Percentiles rank a stretch among this genome's conserved stretches.
Conservation (phyloP, 2,329 filamentous ascomycete genomes). For the Trichoderma lentiforme region DNA sequence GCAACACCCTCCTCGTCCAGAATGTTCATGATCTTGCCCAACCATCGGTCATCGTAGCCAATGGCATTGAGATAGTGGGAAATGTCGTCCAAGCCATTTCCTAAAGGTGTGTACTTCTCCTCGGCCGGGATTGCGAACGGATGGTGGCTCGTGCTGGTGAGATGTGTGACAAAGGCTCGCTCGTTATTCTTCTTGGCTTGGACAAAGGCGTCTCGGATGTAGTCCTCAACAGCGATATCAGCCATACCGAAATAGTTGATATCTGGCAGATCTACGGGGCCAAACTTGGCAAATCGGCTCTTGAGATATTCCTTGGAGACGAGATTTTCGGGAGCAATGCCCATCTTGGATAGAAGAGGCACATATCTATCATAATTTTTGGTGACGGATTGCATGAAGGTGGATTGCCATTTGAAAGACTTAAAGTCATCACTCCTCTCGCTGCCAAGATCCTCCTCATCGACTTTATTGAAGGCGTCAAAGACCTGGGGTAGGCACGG, state of each 20-base stretch:
- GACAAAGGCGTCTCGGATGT: constrained; percentile 33
- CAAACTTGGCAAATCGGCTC: constrained; percentile 29
- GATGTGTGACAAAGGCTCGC: constrained; percentile 33
- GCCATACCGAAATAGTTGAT: constrained; percentile 36
- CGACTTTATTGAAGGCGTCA: constrained; percentile 31
- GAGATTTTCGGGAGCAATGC: constrained; percentile 27
- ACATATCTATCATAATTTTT: constrained; percentile 32
- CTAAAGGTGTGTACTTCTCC: constrained; percentile 28
- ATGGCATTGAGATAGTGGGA: constrained; percentile 34
- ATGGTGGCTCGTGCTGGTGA: constrained; percentile 37
- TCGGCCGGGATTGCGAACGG: constrained; percentile 31
- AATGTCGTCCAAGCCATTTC: constrained; percentile 29
- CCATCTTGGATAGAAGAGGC: constrained; percentile 29
- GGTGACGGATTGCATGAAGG: constrained; percentile 33
- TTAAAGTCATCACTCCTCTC: constrained; percentile 22
- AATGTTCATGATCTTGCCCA: constrained; percentile 30
- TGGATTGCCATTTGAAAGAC: constrained; percentile 30
- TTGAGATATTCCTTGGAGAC: constrained; percentile 32
- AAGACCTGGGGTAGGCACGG: constrained; percentile 43
- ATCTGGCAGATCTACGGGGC: constrained; percentile 28
- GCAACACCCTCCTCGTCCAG: constrained; percentile 33
- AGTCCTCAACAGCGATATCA: constrained; percentile 32
- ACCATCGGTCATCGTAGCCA: constrained; percentile 34
- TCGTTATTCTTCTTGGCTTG: constrained; percentile 30
- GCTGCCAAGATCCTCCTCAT: constrained; percentile 18